Percentiles rank a stretch among this genome's conserved stretches.
These are phyloP conservation scores for Echeveria elegans DNA, from an alignment of 164 flowering plant species.

Conservation along the genomic window DNA sequence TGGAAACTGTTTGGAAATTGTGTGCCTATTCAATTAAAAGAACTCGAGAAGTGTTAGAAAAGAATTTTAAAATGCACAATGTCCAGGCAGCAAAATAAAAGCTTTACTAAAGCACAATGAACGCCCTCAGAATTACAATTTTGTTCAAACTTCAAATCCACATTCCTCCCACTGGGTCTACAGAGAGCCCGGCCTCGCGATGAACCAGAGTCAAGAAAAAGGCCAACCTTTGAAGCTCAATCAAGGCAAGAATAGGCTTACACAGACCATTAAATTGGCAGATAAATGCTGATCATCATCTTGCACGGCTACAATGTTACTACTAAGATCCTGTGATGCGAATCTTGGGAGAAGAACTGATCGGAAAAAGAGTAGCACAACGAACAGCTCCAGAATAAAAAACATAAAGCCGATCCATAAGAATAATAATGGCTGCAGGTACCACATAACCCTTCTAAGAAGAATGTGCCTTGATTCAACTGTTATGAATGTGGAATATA, in stretches of 20 bases:
- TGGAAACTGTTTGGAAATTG: not conserved
- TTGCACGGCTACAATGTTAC: not conserved
- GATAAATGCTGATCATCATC: not conserved
- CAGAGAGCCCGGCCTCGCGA: too few relatives aligned
- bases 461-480: conserved; percentile 73
- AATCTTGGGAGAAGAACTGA: not conserved
- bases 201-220: not conserved
- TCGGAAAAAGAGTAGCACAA: not conserved
- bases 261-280: too few relatives aligned
- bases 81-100: too few relatives aligned
- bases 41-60: not conserved
- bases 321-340: not conserved
- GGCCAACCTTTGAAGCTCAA: not conserved
- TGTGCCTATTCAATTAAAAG: not conserved
- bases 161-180: not conserved
- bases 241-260: not conserved
- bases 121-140: not conserved
- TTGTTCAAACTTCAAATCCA: not conserved
- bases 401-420: conserved; percentile 45
- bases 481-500: conserved; percentile 48
- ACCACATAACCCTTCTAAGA: conserved; percentile 58
- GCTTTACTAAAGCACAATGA: not conserved
- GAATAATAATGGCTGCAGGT: conserved; percentile 62
- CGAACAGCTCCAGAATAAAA: conserved; percentile 10
- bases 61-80: too few relatives aligned